Evolutionary conservation across 129 eudicot species (phyloP), one percentile per base, ranked within the genome.

Genomic region (Flaveria linearis): DNA sequence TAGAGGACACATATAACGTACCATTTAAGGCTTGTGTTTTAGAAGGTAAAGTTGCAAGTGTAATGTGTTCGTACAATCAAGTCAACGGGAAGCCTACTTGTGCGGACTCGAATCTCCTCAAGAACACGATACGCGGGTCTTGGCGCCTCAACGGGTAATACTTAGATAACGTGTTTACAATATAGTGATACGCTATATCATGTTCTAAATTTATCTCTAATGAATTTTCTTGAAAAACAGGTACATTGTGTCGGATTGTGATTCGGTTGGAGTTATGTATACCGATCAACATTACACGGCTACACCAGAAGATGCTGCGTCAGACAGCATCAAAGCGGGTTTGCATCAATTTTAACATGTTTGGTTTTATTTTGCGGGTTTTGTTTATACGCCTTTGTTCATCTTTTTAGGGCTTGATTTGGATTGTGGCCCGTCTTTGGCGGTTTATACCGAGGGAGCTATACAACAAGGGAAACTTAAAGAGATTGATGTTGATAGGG

Each of bases 81-180:
- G 97, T 94, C 23, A 94, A 94, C 42, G 99, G 99, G 16, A 91
- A 85, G 84, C 99, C 99, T 47, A 88, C 99, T n/a, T 94, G 99
- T 76, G 99, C 99, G 9, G 99, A 94, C 74, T 73, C 90, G 15
- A 55, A 73, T 68, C 97, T 94, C 68, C 93, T 94, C 1, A 88
- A 86, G 45, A 81, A 66, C 81, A 91, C 93, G 47, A 87, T 94
- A 45, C 93, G 99, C 7, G 96, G 93, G 50, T 82, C 75, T 17
- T 94, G 99, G 99, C 90, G 68, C 53, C 97, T 94, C 12, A 81
- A 94, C n/a, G 99, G 99, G 96, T 91, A 74, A 53, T 16, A 56
- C 4, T 18, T 26, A 43, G 25, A 67, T 36, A 8, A 12, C 12
- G 76, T 1, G 65, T 55, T 72, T 66, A 2, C 9, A 7, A 36